phyloP scores from a whole-genome alignment of 108 stramenopile species.

The Epithemia pelagica region DNA sequence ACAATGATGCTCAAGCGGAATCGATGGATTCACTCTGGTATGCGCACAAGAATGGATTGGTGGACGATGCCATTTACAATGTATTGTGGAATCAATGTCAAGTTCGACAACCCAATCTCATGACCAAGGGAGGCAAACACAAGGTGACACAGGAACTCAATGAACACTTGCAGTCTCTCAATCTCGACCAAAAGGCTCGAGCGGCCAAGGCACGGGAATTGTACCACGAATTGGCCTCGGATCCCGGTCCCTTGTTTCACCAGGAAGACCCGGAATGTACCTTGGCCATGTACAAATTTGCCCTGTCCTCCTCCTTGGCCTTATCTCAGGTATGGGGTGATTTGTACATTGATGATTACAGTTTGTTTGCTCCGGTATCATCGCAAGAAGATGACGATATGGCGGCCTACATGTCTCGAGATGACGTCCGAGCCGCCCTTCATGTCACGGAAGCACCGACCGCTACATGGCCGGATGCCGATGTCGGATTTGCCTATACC shows the following conservation, averaged over 20 bases:
- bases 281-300: slow-evolving; percentile 47
- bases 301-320: slow-evolving; percentile 32
- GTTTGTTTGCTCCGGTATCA: slow-evolving; percentile 40
- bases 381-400: slow-evolving; percentile 40
- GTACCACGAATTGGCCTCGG: not conserved
- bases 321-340: slow-evolving; percentile 56
- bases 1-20: slow-evolving; percentile 52
- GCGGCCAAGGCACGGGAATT: not conserved
- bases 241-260: not conserved
- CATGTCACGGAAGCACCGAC: slow-evolving; percentile 44
- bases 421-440: slow-evolving; percentile 44
- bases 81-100: slow-evolving; percentile 46
- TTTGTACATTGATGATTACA: slow-evolving; percentile 55
- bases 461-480: slow-evolving; percentile 37
- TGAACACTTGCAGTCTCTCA: slow-evolving; percentile 15
- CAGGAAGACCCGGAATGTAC: slow-evolving; percentile 25
- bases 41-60: slow-evolving; percentile 54
- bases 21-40: slow-evolving; percentile 64
- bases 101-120: slow-evolving; percentile 27
- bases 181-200: slow-evolving; percentile 10
- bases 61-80: slow-evolving; percentile 48
- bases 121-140: slow-evolving; percentile 31
- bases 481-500: slow-evolving; percentile 50
- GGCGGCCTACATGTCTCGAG: slow-evolving; percentile 42
- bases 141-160: slow-evolving; percentile 19